Percentiles rank a stretch among this genome's conserved stretches.
phyloP scores from a whole-genome alignment of 192 early-diverging fungal species.

The Entomortierella chlamydospora region DNA sequence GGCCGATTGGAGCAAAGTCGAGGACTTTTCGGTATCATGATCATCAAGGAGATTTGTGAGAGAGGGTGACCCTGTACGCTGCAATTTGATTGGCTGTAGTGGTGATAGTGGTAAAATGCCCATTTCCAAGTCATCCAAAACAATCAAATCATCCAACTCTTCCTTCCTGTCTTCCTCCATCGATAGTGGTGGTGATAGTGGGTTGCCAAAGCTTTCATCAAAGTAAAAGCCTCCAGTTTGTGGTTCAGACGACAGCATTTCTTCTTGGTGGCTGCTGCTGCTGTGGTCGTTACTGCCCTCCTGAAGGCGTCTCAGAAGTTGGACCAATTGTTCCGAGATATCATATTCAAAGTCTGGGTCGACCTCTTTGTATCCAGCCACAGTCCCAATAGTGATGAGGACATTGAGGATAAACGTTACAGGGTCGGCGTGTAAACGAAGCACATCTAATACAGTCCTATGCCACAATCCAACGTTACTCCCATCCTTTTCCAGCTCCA shows the following conservation, averaged over 20 bases:
- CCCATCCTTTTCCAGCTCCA: not conserved
- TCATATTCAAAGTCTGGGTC: slow-evolving; percentile 21
- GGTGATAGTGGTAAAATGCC: not conserved
- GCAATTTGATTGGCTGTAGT: not conserved
- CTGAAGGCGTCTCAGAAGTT: not conserved
- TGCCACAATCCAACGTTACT: not conserved
- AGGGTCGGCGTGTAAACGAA: slow-evolving; percentile 16
- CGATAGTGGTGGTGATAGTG: not conserved
- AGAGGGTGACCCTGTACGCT: slow-evolving; percentile 8
- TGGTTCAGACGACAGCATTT: not conserved
- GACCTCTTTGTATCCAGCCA: slow-evolving; percentile 16
- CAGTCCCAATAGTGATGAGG: slow-evolving; percentile 24
- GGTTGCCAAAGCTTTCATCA: not conserved
- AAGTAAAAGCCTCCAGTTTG: not conserved
- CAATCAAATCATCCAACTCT: slow-evolving; percentile 1
- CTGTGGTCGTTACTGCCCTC: not conserved
- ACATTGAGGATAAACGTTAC: slow-evolving; percentile 21
- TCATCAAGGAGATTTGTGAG: slow-evolving; percentile 4
- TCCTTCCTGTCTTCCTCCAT: not conserved
- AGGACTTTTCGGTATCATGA: not conserved
- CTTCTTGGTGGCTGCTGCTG: not conserved
- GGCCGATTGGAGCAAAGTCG: not conserved
- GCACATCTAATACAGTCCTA: slow-evolving; percentile 1
- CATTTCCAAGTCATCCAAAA: not conserved
- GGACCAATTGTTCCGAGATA: slow-evolving; percentile 19